Conservation (phyloP, 192 early-diverging fungal genomes). For the Coemansia umbellata region DNA sequence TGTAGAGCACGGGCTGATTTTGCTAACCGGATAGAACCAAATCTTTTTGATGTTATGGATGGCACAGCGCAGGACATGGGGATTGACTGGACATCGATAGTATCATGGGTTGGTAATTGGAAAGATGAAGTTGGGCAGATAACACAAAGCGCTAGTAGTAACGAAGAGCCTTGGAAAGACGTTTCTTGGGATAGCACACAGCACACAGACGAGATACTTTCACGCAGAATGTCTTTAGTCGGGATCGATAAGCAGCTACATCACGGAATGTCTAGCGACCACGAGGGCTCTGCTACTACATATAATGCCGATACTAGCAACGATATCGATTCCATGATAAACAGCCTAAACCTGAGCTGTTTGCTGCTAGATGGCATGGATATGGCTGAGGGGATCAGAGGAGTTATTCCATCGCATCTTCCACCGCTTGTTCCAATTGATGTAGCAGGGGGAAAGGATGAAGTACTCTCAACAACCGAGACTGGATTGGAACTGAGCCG, state of each 20-base stretch:
- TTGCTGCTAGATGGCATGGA: conserved; percentile 18
- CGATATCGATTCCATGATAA: conserved; percentile 22
- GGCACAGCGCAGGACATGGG: conserved; percentile 20
- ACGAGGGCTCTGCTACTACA: background rate
- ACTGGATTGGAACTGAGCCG: background rate
- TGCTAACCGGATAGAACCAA: conserved; percentile 37
- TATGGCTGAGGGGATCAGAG: conserved; percentile 17
- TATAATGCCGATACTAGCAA: background rate
- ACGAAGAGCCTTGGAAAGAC: background rate
- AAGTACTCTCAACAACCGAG: background rate
- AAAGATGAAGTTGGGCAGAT: conserved; percentile 19
- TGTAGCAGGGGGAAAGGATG: conserved; percentile 5
- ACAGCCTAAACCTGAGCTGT: conserved; percentile 18
- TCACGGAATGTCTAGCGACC: background rate
- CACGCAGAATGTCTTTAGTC: background rate
- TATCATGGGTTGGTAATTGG: conserved; percentile 35
- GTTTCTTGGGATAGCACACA: background rate
- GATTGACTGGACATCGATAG: conserved; percentile 19
- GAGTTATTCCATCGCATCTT: conserved; percentile 27
- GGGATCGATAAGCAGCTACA: background rate
- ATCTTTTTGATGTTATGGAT: conserved; percentile 25
- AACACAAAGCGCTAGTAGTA: no score
- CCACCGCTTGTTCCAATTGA: conserved; percentile 23
- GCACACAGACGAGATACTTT: background rate
- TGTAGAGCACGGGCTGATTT: conserved; percentile 39